Conservation (phyloP, 495 filamentous ascomycete species). For the Entonaema liquescens region DNA sequence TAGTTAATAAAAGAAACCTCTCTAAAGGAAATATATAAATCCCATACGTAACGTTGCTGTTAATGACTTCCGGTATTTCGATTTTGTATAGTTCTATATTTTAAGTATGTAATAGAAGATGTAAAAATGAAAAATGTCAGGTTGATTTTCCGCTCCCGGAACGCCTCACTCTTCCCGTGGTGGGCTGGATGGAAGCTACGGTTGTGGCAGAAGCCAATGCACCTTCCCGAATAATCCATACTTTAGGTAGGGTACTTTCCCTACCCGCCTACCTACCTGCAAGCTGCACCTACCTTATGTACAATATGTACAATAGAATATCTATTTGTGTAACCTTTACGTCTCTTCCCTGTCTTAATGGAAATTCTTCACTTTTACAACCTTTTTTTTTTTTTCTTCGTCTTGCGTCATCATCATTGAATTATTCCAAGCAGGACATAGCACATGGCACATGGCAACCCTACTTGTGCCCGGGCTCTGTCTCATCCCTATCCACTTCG, state of each 20-base stretch:
- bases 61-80: neutral
- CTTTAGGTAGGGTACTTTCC: neutral
- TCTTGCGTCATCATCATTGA: conserved; percentile 20
- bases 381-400: conserved; percentile 1
- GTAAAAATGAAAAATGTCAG: no score
- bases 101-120: neutral
- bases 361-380: conserved; percentile 4
- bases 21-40: neutral
- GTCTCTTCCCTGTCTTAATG: neutral
- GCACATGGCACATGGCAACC: conserved; percentile 21
- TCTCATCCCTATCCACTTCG: neutral
- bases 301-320: neutral
- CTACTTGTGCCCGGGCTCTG: neutral
- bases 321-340: neutral
- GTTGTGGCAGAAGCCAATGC: conserved; percentile 23
- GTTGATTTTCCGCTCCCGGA: conserved; percentile 4
- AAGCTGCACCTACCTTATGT: neutral
- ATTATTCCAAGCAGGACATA: neutral
- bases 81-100: neutral
- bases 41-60: neutral
- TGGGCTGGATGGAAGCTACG: conserved; percentile 1
- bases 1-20: neutral
- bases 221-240: conserved; percentile 29
- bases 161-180: conserved; percentile 1
- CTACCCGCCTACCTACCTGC: no score